Base-by-base conservation (phyloP, 768 basidiomycete genomes). In the Trametes coccinea region DNA sequence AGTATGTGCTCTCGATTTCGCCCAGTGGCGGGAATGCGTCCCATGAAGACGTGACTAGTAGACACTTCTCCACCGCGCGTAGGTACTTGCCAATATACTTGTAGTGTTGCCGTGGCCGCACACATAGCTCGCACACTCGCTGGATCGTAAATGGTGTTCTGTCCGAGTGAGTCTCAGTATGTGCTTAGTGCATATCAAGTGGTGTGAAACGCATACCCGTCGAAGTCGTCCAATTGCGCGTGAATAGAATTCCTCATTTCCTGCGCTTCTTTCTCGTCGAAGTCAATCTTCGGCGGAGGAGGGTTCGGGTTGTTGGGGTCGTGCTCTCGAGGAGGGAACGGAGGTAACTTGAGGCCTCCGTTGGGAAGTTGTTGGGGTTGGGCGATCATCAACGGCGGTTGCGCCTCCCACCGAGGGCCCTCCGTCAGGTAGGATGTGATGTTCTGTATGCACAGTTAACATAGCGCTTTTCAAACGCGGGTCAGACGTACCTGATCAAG, bases 131-230 rank as follows among this genome's bases (percentile, higher is more conserved):
- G 71, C 90, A 92, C 11, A 95, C 77, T 46, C 93, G 86, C 74
- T 96, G 94, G 56, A 95, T 89, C 8, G 93, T 95, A 72, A 95
- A 96, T 2, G 93, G 93, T 0, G 90, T 52, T 29, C 47, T 57
- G n/a, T 53, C 9, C 48, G 53, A 54, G 39, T 50, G 5, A 22
- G 31, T 29, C 31, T 68, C 22, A 22, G 22, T 22, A 22, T 22
- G 22, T 22, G 22, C 22, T 22, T 22, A 22, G 22, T 22, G 22
- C 22, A 22, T 22, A 56, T 66, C 33, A 16, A 45, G 56, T 43
- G 49, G 37, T 31, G 44, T 33, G 11, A 22, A 30, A 31, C 5
- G 14, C 85, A 50, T 67, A 92, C 92, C 81, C 81, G 45, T 92
- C 89, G 63, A 93, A 92, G 40, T 83, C 83, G 65, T 92, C 84